Percentiles rank a stretch among this genome's conserved stretches.
Evolutionary conservation across 2,329 filamentous ascomycete genomes (phyloP).

Genomic region (Verticillium nonalfalfae): DNA sequence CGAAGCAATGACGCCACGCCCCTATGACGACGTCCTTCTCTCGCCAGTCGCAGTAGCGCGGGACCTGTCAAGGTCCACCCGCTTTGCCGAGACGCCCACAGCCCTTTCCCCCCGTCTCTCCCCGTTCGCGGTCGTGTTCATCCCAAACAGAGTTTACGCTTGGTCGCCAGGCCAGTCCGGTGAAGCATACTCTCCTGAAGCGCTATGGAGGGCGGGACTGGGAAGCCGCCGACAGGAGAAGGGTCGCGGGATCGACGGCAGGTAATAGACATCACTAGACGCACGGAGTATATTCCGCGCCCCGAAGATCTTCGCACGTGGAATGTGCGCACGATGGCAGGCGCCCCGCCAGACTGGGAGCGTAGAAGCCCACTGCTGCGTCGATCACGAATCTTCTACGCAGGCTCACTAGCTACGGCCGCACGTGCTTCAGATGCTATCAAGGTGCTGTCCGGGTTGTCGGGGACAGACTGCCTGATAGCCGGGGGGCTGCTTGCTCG

Average conservation of each 20-base stretch:
- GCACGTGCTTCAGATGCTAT: no score
- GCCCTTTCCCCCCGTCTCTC: no score
- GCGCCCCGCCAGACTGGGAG: not conserved
- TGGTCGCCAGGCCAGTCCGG: not conserved
- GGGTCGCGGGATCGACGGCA: not conserved
- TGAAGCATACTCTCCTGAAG: not conserved
- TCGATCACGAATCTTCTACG: not conserved
- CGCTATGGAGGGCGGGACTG: not conserved
- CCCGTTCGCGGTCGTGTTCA: not conserved
- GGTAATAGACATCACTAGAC: not conserved
- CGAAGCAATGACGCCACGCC: no score
- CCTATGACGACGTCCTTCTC: no score
- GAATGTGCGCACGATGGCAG: not conserved
- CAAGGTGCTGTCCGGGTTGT: no score
- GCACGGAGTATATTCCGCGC: not conserved
- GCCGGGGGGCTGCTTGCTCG: no score
- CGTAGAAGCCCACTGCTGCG: not conserved
- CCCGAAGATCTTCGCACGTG: not conserved
- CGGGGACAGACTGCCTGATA: no score
- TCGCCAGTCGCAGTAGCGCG: no score
- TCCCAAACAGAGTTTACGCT: not conserved
- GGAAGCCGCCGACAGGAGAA: no score
- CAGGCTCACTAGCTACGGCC: not conserved
- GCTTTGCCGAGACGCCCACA: no score
- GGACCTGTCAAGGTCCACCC: no score